Evolutionary conservation across 2,329 filamentous ascomycete species (phyloP).

Genomic region (Epichloe hybrida): DNA sequence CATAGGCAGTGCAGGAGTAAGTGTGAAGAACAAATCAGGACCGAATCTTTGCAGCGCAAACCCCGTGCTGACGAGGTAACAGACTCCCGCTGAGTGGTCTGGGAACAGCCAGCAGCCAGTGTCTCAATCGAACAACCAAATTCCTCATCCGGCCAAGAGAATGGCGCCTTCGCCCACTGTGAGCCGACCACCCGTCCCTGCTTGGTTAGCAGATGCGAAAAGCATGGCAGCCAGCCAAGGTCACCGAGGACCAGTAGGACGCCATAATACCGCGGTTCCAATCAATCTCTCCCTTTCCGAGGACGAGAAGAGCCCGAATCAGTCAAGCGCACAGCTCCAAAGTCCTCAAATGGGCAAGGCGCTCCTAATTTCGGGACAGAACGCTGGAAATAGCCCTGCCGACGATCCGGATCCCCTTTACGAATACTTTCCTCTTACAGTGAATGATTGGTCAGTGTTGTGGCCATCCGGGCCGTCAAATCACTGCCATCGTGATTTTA

Average conservation of each 20-base stretch:
- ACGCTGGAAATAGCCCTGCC: slow-evolving; percentile 44
- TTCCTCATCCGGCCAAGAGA: slow-evolving; percentile 37
- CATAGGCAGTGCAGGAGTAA: slow-evolving; percentile 22
- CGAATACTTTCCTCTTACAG: slow-evolving; percentile 83
- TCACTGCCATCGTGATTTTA: background rate
- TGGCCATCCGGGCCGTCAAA: background rate
- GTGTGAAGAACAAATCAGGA: slow-evolving; percentile 1
- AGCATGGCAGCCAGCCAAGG: slow-evolving; percentile 10
- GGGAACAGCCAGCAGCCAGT: slow-evolving; percentile 22
- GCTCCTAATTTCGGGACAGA: slow-evolving; percentile 20
- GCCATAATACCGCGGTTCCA: slow-evolving; percentile 21
- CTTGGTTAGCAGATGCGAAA: slow-evolving; percentile 29
- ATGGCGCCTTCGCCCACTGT: slow-evolving; percentile 38
- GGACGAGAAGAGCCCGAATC: slow-evolving; percentile 44
- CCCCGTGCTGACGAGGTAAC: slow-evolving; percentile 9
- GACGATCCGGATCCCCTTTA: slow-evolving; percentile 78
- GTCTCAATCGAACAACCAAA: slow-evolving; percentile 20
- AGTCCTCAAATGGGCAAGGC: slow-evolving; percentile 36
- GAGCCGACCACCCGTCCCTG: slow-evolving; percentile 39
- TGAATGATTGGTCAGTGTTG: slow-evolving; percentile 63
- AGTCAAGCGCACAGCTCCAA: slow-evolving; percentile 34
- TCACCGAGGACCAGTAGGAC: slow-evolving; percentile 11
- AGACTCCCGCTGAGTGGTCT: slow-evolving; percentile 31
- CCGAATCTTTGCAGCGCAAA: background rate
- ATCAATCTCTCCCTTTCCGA: slow-evolving; percentile 45